phyloP scores from a whole-genome alignment of 805 yeast genomes.

The Peterozyma toletana region DNA sequence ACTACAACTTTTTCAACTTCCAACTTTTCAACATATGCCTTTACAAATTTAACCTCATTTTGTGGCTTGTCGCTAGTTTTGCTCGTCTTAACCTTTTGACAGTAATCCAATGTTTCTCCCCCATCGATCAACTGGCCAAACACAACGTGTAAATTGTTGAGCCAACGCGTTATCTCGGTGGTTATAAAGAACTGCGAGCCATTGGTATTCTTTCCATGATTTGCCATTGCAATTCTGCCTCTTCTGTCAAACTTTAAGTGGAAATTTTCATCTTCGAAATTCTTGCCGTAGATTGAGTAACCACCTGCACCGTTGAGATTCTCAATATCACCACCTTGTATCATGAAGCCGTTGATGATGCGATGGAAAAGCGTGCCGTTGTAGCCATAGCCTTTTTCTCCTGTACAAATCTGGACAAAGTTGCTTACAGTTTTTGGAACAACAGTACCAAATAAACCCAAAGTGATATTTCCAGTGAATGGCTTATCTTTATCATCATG shows the following conservation, averaged over 20 bases:
- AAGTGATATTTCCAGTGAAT: constrained; percentile 34
- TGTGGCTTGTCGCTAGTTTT: constrained; percentile 30
- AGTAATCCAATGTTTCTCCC: constrained; percentile 48
- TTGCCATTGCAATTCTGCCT: constrained; percentile 45
- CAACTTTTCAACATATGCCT: constrained; percentile 9
- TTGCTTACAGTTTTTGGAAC: constrained; percentile 60
- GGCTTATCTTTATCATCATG: constrained; percentile 16
- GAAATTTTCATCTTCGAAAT: constrained; percentile 71
- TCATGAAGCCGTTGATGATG: constrained; percentile 65
- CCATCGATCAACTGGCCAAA: constrained; percentile 76
- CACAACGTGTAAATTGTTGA: constrained; percentile 63
- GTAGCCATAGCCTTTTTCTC: constrained; percentile 34
- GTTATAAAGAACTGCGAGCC: constrained; percentile 71
- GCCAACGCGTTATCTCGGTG: constrained; percentile 39
- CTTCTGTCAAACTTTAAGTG: constrained; percentile 36
- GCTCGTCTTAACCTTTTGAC: constrained; percentile 50
- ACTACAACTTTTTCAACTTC: constrained; percentile 3
- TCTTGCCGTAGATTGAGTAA: constrained; percentile 66
- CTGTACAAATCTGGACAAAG: constrained; percentile 42
- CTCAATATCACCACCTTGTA: constrained; percentile 86
- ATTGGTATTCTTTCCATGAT: constrained; percentile 45
- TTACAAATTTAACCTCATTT: constrained; percentile 31
- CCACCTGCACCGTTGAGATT: constrained; percentile 68
- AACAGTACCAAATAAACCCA: constrained; percentile 61
- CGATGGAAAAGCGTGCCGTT: constrained; percentile 64